Conservation (phyloP, 257 asterid species). For the Solanum rostratum region DNA sequence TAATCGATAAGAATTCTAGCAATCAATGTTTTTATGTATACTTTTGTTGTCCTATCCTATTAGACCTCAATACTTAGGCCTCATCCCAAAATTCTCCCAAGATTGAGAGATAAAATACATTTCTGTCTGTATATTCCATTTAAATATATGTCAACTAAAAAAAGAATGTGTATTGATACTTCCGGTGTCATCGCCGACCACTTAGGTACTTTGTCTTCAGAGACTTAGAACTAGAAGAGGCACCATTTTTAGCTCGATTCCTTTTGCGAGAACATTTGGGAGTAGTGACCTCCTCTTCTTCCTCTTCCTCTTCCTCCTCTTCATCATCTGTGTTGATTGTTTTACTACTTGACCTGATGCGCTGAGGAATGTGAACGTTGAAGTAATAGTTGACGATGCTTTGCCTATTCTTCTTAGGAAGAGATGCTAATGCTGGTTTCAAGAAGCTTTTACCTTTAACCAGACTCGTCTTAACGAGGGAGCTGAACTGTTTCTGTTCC, state of each 20-base stretch:
- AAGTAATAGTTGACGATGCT: constrained; percentile 15
- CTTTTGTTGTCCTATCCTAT: not conserved
- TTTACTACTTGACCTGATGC: not conserved
- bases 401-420: constrained; percentile 3
- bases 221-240: not conserved
- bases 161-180: not conserved
- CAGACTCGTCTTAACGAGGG: constrained; percentile 1
- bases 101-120: not conserved
- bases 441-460: not conserved
- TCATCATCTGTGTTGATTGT: constrained; percentile 18
- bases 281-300: not conserved
- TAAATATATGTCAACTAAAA: not conserved
- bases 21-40: not conserved
- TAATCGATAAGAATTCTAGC: not conserved
- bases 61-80: not conserved
- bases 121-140: not conserved
- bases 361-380: constrained; percentile 12
- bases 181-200: not conserved
- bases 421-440: constrained; percentile 6
- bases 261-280: not conserved
- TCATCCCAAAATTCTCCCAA: not conserved
- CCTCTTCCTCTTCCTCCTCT: not conserved
- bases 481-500: constrained; percentile 8
- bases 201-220: not conserved
- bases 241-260: not conserved